Base-by-base conservation (phyloP, 148 eudicot genomes). In the Rhododendron molle region DNA sequence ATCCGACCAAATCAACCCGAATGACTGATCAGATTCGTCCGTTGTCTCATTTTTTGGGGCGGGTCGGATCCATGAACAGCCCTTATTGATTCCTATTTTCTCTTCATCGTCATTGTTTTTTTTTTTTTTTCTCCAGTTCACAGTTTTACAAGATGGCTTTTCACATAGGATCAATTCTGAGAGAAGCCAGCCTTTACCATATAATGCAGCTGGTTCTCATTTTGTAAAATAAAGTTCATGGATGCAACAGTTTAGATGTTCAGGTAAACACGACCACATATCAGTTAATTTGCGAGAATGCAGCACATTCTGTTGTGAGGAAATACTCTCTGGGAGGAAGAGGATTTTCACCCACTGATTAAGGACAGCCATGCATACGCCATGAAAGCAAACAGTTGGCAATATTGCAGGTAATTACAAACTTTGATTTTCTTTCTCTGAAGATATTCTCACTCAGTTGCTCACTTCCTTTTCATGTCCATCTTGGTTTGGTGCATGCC, bases 191-290 rank as follows among this genome's bases (percentile, higher is more conserved):
- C 76, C 71, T 38, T 77, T 60, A 50, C 84, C 62, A 32, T 32
- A 72, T 34, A 10, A 5, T 72, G 84, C 38, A 83, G 82, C 87
- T 81, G 90, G 78, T 88, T 87, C 86, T 15, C 43, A 30, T 49
- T 71, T 9, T 80, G 36, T 23, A 67, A 15, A 26, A 30, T 43
- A 79, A 78, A 54, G 50, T 69, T 81, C 86, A 72, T 18, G 80
- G 83, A 62, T 71, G 38, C 49, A 52, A 14, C 43, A 28, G 62
- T 72, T 47, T 23, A 72, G 49, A 79, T 81, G 34, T 76, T 65
- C 74, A 40, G 38, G 72, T 47, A 67, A 81, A 79, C 65, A 36
- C 47, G n/a, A 28, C 76, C 65, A 67, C 43, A 60, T 49, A 69
- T 71, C 76, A 83, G 73, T 71, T 58, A 67, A 78, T 76, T 23